Evolutionary conservation across 345 rosid species (phyloP).

Genomic region (Arabis hirsuta): DNA sequence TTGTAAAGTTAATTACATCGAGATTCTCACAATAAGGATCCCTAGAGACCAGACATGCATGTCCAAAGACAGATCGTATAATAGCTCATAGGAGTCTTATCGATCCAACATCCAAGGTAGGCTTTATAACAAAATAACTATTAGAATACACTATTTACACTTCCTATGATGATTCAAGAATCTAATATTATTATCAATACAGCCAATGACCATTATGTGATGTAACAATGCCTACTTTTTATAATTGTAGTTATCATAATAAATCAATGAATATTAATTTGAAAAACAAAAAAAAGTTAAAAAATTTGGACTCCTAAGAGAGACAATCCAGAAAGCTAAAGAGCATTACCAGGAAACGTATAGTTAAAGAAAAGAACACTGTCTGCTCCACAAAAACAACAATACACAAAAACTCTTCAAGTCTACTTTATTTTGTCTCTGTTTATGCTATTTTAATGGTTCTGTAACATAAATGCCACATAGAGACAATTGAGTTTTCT

Average conservation of each 20-base stretch:
- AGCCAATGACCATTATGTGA: slow-evolving; percentile 40
- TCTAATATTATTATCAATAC: slow-evolving; percentile 25
- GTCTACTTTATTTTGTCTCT: slow-evolving; percentile 22
- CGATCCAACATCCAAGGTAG: slow-evolving; percentile 44
- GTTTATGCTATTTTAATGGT: slow-evolving; percentile 31
- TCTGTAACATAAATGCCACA: slow-evolving; percentile 39
- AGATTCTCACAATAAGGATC: slow-evolving; percentile 39
- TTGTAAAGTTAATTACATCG: slow-evolving; percentile 29
- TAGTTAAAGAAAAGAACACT: slow-evolving; percentile 44
- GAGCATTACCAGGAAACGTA: slow-evolving; percentile 45
- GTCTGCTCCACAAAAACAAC: slow-evolving; percentile 47
- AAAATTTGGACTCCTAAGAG: slow-evolving; percentile 38
- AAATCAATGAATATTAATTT: slow-evolving; percentile 19
- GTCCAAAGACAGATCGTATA: slow-evolving; percentile 46
- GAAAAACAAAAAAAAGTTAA: not conserved
- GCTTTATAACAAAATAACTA: slow-evolving; percentile 37
- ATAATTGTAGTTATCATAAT: not conserved
- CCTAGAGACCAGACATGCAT: slow-evolving; percentile 49
- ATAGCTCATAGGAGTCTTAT: slow-evolving; percentile 38
- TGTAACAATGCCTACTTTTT: slow-evolving; percentile 36
- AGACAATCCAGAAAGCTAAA: slow-evolving; percentile 44
- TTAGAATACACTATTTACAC: slow-evolving; percentile 1
- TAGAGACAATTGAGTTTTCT: slow-evolving; percentile 42
- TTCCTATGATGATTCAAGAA: slow-evolving; percentile 37
- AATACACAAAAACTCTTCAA: slow-evolving; percentile 39